phyloP scores from a whole-genome alignment of 345 rosid species.

The Moringa oleifera region DNA sequence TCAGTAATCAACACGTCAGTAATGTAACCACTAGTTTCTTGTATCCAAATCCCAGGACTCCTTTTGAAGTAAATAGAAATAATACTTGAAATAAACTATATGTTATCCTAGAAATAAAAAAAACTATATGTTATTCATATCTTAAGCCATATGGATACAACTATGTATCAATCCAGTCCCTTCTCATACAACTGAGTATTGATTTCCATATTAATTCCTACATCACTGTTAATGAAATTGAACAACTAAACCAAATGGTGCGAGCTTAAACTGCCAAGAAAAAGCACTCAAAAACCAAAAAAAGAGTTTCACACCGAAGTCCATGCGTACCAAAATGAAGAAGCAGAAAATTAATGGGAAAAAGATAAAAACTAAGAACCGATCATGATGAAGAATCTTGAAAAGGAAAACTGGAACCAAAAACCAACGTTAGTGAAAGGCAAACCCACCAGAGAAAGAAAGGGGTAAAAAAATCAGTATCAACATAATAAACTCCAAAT shows the following conservation, averaged over 20 bases:
- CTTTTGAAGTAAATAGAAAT: no score
- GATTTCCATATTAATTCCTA: not conserved
- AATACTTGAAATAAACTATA: no score
- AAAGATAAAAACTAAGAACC: constrained; percentile 1
- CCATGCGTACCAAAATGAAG: not conserved
- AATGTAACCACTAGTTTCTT: no score
- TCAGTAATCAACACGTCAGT: no score
- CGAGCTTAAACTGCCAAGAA: not conserved
- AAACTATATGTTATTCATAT: no score
- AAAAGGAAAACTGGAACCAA: constrained; percentile 8
- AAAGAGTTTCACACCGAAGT: not conserved
- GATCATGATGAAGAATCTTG: not conserved
- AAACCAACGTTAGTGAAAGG: not conserved
- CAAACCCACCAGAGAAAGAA: constrained; percentile 2
- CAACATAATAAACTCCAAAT: not conserved
- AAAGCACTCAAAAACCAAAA: no score
- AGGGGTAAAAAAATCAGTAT: not conserved
- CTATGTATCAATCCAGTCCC: not conserved
- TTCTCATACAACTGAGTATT: not conserved
- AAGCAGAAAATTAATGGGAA: not conserved
- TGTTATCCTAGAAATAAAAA: no score
- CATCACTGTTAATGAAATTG: no score
- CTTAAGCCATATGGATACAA: no score
- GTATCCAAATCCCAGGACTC: no score
- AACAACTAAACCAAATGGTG: not conserved